Percentiles rank a stretch among this genome's conserved stretches.
phyloP scores from a whole-genome alignment of 345 rosid species.

The Cardamine occulta region DNA sequence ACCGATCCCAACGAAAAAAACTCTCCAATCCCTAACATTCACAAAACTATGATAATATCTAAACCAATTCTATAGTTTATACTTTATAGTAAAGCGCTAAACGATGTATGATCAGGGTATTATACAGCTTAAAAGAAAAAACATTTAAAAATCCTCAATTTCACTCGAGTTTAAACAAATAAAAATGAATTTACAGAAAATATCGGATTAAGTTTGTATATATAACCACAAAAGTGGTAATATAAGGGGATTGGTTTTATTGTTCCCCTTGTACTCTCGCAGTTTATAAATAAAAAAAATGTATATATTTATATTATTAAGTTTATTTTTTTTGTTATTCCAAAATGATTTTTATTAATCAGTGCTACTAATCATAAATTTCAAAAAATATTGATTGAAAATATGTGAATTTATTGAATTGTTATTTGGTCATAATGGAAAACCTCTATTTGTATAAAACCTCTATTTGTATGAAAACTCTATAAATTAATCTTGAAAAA shows the following conservation, averaged over 20 bases:
- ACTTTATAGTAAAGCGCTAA: not conserved
- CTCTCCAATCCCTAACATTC: not conserved
- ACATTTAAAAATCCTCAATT: too few relatives aligned
- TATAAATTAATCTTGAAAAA: not conserved
- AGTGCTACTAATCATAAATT: too few relatives aligned
- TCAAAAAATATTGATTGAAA: not conserved
- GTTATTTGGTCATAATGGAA: not conserved
- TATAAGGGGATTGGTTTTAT: too few relatives aligned
- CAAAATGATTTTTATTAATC: not conserved
- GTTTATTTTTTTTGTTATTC: too few relatives aligned
- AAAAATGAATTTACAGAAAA: too few relatives aligned
- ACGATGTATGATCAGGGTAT: not conserved
- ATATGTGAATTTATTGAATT: not conserved
- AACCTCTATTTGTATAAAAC: not conserved
- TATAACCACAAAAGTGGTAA: too few relatives aligned
- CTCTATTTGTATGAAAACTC: not conserved
- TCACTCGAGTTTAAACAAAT: too few relatives aligned
- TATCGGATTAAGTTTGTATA: too few relatives aligned
- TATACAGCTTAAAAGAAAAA: too few relatives aligned
- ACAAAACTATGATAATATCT: not conserved
- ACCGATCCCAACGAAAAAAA: conserved; percentile 15
- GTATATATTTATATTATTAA: too few relatives aligned
- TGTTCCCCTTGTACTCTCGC: too few relatives aligned
- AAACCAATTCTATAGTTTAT: not conserved
- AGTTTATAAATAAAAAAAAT: too few relatives aligned